These are phyloP conservation scores for Suillus lakei DNA, from an alignment of 768 basidiomycete species.

Conservation along the genomic window DNA sequence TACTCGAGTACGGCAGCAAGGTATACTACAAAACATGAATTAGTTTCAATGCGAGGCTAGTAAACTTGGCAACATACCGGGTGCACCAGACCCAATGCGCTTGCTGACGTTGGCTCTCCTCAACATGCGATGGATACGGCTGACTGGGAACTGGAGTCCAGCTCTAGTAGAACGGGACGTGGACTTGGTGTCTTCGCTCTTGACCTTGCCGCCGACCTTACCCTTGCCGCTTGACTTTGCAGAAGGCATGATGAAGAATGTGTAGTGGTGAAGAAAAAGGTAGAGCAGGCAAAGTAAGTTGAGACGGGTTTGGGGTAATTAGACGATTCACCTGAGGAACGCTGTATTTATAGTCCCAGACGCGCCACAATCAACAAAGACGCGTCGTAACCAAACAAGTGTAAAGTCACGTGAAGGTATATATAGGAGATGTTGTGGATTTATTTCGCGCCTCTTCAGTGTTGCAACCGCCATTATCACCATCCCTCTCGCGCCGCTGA, in stretches of 20 bases:
- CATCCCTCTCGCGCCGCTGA: conserved; percentile 9
- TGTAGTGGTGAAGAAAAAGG: background rate
- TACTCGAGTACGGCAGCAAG: conserved; percentile 93
- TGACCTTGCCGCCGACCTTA: conserved; percentile 59
- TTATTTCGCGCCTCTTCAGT: conserved; percentile 6
- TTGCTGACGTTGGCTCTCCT: conserved; percentile 88
- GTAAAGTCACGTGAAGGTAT: conserved; percentile 37
- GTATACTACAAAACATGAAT: conserved; percentile 61
- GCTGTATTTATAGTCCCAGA: conserved; percentile 28
- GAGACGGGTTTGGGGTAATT: background rate
- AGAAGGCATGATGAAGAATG: conserved; percentile 26
- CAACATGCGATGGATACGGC: conserved; percentile 90
- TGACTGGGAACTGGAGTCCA: conserved; percentile 88
- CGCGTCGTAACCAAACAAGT: conserved; percentile 43
- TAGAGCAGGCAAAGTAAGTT: background rate
- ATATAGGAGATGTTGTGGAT: conserved; percentile 37
- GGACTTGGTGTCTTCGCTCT: conserved; percentile 51
- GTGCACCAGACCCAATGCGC: conserved; percentile 88
- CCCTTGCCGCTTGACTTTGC: conserved; percentile 32
- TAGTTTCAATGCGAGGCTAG: background rate
- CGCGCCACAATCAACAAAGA: conserved; percentile 37
- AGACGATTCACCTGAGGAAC: conserved; percentile 7
- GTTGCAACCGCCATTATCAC: conserved; percentile 22
- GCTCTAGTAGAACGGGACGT: conserved; percentile 77
- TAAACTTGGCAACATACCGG: conserved; percentile 51